phyloP scores from a whole-genome alignment of 345 rosid genomes.

The Combretum micranthum region DNA sequence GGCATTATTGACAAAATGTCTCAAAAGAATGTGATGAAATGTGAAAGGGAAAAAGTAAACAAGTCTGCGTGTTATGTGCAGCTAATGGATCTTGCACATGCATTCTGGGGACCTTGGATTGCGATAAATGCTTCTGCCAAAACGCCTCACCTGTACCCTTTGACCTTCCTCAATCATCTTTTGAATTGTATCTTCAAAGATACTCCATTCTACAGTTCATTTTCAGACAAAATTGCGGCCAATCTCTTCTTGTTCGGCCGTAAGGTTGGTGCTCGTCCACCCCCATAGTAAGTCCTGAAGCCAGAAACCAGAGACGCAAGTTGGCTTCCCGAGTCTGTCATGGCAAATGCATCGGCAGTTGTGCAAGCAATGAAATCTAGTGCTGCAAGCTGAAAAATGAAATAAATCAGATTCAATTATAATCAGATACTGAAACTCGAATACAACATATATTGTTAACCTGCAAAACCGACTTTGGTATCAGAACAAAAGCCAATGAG shows the following conservation, averaged over 20 bases:
- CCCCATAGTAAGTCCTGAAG: conserved; percentile 72
- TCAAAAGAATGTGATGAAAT: no score
- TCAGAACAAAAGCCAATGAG: not conserved
- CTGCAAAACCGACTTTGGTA: not conserved
- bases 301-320: conserved; percentile 86
- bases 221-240: conserved; percentile 63
- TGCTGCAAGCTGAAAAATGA: conserved; percentile 65
- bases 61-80: no score
- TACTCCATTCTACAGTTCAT: conserved; percentile 52
- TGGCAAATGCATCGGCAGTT: conserved; percentile 80
- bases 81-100: conserved; percentile 32
- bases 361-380: conserved; percentile 85
- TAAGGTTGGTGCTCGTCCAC: conserved; percentile 58
- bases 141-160: conserved; percentile 42
- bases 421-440: not conserved
- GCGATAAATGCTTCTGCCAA: conserved; percentile 77
- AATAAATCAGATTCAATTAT: not conserved
- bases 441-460: no score
- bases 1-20: no score
- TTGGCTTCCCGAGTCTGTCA: conserved; percentile 97
- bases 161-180: conserved; percentile 79
- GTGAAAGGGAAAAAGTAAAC: no score
- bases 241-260: conserved; percentile 90
- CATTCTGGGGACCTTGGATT: conserved; percentile 83
- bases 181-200: conserved; percentile 49